A percentile compares a stretch with the other conserved stretches of the same genome.
phyloP scores from a whole-genome alignment of 495 filamentous ascomycete genomes.

The Aspergillus hancockii region DNA sequence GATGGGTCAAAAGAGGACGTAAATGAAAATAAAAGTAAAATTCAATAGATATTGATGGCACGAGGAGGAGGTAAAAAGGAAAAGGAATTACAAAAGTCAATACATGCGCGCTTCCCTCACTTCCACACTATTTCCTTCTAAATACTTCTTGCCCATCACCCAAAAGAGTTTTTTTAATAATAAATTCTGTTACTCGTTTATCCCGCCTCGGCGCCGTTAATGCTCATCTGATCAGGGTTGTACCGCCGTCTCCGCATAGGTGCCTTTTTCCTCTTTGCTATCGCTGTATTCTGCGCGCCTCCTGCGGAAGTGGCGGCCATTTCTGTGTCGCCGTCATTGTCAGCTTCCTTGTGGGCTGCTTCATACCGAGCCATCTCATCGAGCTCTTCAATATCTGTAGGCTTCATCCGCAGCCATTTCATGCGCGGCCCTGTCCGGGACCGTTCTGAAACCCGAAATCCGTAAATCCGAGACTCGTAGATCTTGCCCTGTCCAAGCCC shows the following conservation, averaged over 20 bases:
- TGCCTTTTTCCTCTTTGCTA: slow-evolving; percentile 52
- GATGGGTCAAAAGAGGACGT: background rate
- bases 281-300: slow-evolving; percentile 35
- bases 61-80: background rate
- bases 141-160: background rate
- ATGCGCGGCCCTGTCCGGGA: slow-evolving; percentile 87
- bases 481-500: slow-evolving; percentile 81
- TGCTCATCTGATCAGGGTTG: slow-evolving; percentile 39
- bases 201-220: slow-evolving; percentile 36
- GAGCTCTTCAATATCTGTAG: slow-evolving; percentile 73
- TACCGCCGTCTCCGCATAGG: slow-evolving; percentile 50
- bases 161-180: slow-evolving; percentile 6
- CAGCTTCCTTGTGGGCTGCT: slow-evolving; percentile 37
- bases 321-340: slow-evolving; percentile 51
- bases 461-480: slow-evolving; percentile 95
- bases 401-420: slow-evolving; percentile 91
- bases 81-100: slow-evolving; percentile 7
- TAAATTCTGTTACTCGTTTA: slow-evolving; percentile 12
- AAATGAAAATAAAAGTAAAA: background rate
- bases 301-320: slow-evolving; percentile 29
- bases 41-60: background rate
- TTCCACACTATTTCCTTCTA: slow-evolving; percentile 4
- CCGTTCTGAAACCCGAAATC: slow-evolving; percentile 87
- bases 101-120: slow-evolving; percentile 2
- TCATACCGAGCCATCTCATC: slow-evolving; percentile 70